Evolutionary conservation across 1,284 basidiomycete species (phyloP), one percentile per base, ranked within the genome.

Genomic region (Cerrena zonata): DNA sequence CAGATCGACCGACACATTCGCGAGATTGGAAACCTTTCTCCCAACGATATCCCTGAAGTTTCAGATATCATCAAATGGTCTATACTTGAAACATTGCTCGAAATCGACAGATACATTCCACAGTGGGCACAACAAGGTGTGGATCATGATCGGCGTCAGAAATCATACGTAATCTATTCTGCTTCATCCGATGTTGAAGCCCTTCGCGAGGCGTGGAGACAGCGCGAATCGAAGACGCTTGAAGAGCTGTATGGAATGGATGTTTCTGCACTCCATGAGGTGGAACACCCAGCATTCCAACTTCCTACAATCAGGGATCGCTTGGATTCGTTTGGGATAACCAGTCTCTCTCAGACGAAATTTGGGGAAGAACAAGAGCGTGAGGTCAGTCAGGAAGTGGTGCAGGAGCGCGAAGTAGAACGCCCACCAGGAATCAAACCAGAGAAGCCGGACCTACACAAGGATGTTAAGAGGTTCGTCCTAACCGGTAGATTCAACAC

Each of bases 301-400:
- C 19, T 22, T 24, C n/a, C 41, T 42, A 13, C 13, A n/a, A 10
- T 42, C 5, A 13, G 41, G 3, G 69, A 48, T 51, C 2, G 15
- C 15, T 34, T 34, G 27, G 53, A 0, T 62, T 62, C 23, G 39
- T 53, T 1, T 47, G 51, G 15, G 19, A 22, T 7, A 42, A 42
- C 41, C 13, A 3, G 19, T 22, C 21, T 42, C 41, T 42, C 41
- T 13, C n/a, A 19, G 3, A 13, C 18, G 5, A 22, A 24, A 5
- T 56, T 74, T 50, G 70, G 69, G 4, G 76, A 79, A 55, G 77
- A 78, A 51, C 77, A 79, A 52, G 77, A 79, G 47, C 63, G 74
- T 12, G 77, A 80, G 54, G 62, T 78, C 2, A 56, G 53, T 7
- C 70, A 73, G 26, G 77, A 79, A 56, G 58, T 66, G 1, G 74